A percentile compares a stretch with the other conserved stretches of the same genome.
These are phyloP conservation scores for Chloris gayana DNA, from an alignment of 176 grass and related monocot genomes.

Conservation along the genomic window DNA sequence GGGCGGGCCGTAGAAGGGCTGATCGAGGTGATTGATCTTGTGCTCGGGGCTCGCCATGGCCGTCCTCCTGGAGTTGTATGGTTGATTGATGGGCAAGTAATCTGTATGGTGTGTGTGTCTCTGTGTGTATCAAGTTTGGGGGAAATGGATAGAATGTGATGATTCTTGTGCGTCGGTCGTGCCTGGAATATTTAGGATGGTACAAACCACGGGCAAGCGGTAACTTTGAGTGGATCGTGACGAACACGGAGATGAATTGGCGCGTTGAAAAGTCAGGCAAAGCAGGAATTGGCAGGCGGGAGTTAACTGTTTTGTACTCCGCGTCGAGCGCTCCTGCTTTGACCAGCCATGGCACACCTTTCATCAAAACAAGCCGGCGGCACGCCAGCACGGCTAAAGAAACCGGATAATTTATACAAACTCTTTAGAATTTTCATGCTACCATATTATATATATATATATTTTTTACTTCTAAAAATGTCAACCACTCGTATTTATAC, in stretches of 20 bases:
- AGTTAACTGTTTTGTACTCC: neutral
- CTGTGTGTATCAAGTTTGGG: neutral
- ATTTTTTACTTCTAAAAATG: too few species aligned
- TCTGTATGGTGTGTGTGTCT: neutral
- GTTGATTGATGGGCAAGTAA: neutral
- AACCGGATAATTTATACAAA: too few species aligned
- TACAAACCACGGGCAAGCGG: neutral
- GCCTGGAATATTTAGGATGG: neutral
- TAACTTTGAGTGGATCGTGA: conserved; percentile 8
- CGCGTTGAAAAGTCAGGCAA: neutral
- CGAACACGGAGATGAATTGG: neutral
- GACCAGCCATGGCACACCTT: neutral
- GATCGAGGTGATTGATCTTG: conserved; percentile 36
- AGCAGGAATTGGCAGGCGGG: neutral
- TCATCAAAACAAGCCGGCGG: too few species aligned
- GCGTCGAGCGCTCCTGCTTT: neutral
- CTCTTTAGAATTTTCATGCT: too few species aligned
- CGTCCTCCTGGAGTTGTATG: neutral
- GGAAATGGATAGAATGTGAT: neutral
- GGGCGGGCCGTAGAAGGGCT: conserved; percentile 26
- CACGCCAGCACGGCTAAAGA: too few species aligned
- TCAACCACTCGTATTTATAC: too few species aligned
- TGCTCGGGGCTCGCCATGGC: conserved; percentile 38
- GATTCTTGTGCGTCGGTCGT: neutral
- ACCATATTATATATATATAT: too few species aligned